phyloP scores from a whole-genome alignment of 208 protist species.

The Leishmania mexicana region DNA sequence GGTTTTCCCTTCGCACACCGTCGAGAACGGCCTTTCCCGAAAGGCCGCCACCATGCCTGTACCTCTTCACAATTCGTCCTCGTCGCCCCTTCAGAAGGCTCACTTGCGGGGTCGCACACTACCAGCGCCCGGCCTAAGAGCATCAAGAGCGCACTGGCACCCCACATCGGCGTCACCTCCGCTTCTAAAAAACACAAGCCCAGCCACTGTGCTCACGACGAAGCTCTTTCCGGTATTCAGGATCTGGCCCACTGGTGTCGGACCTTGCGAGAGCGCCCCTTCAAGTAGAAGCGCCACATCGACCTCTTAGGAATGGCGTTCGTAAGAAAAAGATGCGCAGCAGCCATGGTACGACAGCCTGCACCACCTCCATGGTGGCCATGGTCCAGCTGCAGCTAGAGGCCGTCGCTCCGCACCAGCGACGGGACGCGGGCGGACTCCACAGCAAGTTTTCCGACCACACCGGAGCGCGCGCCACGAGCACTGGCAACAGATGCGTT shows the following conservation, averaged over 20 bases:
- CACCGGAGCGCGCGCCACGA: slow-evolving; percentile 71
- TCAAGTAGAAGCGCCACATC: slow-evolving; percentile 90
- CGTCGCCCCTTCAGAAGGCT: neutral
- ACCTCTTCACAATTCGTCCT: neutral
- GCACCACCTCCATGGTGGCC: slow-evolving; percentile 17
- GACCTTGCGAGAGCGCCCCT: slow-evolving; percentile 74
- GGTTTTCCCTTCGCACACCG: neutral
- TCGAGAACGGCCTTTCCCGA: neutral
- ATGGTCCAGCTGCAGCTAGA: slow-evolving; percentile 11
- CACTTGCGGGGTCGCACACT: slow-evolving; percentile 66
- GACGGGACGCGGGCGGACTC: slow-evolving; percentile 29
- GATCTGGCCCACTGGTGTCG: slow-evolving; percentile 86
- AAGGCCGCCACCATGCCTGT: neutral
- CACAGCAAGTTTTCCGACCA: slow-evolving; percentile 78
- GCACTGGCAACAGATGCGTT: slow-evolving; percentile 71
- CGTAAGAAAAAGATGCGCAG: slow-evolving; percentile 52
- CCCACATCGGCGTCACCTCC: slow-evolving; percentile 71
- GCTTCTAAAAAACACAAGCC: slow-evolving; percentile 80
- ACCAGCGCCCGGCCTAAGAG: slow-evolving; percentile 68
- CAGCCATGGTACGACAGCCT: slow-evolving; percentile 33
- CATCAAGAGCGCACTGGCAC: slow-evolving; percentile 60
- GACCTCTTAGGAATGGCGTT: slow-evolving; percentile 76
- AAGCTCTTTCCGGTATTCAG: slow-evolving; percentile 88
- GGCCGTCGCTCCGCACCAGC: slow-evolving; percentile 17
- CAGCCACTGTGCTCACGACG: slow-evolving; percentile 71